Evolutionary conservation across 2,329 filamentous ascomycete species (phyloP), one percentile per base, ranked within the genome.

Genomic region (Neonectria punicea): DNA sequence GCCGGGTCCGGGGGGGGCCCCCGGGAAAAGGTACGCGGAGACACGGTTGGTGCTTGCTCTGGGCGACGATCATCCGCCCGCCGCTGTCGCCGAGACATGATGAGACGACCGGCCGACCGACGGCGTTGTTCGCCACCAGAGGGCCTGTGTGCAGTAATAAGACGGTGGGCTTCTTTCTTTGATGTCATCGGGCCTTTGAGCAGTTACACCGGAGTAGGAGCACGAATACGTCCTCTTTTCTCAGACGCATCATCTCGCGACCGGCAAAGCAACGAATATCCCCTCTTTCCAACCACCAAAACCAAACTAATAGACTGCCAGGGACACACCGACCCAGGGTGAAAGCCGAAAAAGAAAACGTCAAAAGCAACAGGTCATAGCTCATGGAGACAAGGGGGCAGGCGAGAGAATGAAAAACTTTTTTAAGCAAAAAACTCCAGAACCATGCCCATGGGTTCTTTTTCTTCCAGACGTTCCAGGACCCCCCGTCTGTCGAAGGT

Each of bases 361-460:
- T 25, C 51, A 39, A 50, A 28, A 57, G 30, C n/a, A 62, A 57
- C 49, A 53, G 43, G 54, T 63, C 54, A 53, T 49, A 63, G 54
- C 43, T 54, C 49, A 41, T 20, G 49, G 51, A 43, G 61, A 58
- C 60, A 50, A 53, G n/a, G 58, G 53, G 58, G 53, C 57, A 63
- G 47, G 25, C 25, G 56, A 58, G 22, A 28, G 13, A 22, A 58
- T n/a, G n/a, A 49, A 49, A n/a, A 46, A 50, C 25, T 6, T 25
- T 25, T 25, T 5, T 5, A 57, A 57, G 56, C 57, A 56, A 28
- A 57, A 56, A 53, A 56, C 36, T 44, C 34, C 16, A 20, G 20
- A 51, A 58, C 60, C 54, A 47, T 44, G 43, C 39, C 34, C 61
- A 58, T 58, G 61, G 61, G 43, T 57, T 57, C 47, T 57, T 62